Base-by-base conservation (phyloP, 768 basidiomycete genomes). In the Termitomyces sp. region DNA sequence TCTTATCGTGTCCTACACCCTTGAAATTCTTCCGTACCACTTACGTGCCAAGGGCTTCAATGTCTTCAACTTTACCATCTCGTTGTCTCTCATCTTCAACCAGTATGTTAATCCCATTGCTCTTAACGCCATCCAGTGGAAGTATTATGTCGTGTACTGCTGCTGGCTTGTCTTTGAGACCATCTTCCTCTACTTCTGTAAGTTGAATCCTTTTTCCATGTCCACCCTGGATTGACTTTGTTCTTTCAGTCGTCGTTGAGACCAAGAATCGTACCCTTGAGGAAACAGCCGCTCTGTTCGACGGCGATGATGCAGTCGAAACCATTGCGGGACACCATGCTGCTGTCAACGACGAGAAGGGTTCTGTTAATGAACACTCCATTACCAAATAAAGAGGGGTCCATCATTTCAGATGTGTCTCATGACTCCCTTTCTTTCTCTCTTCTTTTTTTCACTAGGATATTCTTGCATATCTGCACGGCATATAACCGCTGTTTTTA, bases 51-150 rank as follows among this genome's bases (percentile, higher is more conserved):
- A 92, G 77, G 90, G 92, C 54, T 86, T 91, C 76, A 88, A 80
- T 62, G 66, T 93, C 55, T 90, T 93, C 79, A 88, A 84, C 72
- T 88, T 94, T 68, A 73, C 81, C 58, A 82, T 91, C 68, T 90
- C 89, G 13, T 63, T 87, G 55, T 81, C 91, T 6, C 84, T 94
- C 63, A 89, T 95, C 70, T 91, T 95, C 73, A 93, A 92, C 69
- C 91, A 92, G 72, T 91, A 92, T 66, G 84, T 87, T 69, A 93
- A 93, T 76, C 92, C 90, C 36, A 81, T 91, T 68, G 90, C 88
- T 35, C 75, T 92, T 44, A 77, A 77, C 5, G 57, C 67, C 38
- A 74, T 92, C 51, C 74, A 67, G 55, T 92, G 90, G 90, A 90
- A 85, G 67, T 92, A 90, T 77, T 90, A 90, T 68, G 79, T 90